Evolutionary conservation across 116 monocot genomes (phyloP), one percentile per base, ranked within the genome.

Genomic region (Trichopus zeylanicus): DNA sequence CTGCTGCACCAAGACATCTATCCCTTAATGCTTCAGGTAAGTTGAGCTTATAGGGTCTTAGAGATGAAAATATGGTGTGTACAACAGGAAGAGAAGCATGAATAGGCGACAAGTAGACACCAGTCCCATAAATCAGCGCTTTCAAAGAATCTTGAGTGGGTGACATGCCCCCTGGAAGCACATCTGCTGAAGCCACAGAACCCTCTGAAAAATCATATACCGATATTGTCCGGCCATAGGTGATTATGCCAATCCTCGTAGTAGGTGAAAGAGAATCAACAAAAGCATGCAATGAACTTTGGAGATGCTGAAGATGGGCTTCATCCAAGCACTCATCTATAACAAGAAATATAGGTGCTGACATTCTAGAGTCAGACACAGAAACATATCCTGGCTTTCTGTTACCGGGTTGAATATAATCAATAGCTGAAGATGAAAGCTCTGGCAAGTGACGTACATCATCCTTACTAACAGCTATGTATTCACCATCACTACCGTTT

Each of bases 161-260:
- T 26, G 87, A 87, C 33, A 62, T 85, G 23, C 73, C 78, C 28
- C 97, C 97, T 19, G 87, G 87, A 59, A 97, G 82, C 48, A 87
- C 76, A 84, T 97, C 97, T 32, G 97, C 91, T 52, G 91, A 87
- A 63, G 86, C 97, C 34, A 80, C 57, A 70, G 82, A 79, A 11
- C 82, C 91, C 68, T 97, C 97, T 28, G 97, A 97, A 71, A 97
- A 97, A 76, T 97, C 97, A 78, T 91, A 97, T 27, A 97, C 72
- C 25, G 97, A 97, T 13, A 97, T 81, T 23, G 91, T 91, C n/a
- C 91, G 78, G 0, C 97, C 91, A 79, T 87, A 97, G 13, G 91
- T 60, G 37, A 97, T 87, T 21, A 97, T 75, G 16, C 97, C 91
- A 30, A 97, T 67, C 59, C 91, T 87, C 13, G 81, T 79, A 10